Percentiles rank a stretch among this genome's conserved stretches.
phyloP scores from a whole-genome alignment of 148 eudicot genomes.

The Persicaria tinctoria region DNA sequence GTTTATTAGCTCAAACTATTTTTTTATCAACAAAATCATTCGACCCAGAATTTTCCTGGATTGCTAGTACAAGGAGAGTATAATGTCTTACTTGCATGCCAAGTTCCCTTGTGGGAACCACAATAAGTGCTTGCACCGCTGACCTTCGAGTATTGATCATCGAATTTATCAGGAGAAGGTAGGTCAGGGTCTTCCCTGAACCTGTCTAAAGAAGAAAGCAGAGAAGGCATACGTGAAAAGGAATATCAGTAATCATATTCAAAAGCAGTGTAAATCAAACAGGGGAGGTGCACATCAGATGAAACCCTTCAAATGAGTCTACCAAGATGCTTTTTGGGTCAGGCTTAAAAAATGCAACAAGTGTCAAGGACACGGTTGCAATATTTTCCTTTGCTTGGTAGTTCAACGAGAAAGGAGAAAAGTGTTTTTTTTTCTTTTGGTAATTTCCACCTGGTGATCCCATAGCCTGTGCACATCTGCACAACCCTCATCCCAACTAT shows the following conservation, averaged over 20 bases:
- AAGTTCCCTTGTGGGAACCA: slow-evolving; percentile 94
- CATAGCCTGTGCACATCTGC: background rate
- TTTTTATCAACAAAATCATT: background rate
- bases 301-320: background rate
- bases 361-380: background rate
- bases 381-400: background rate
- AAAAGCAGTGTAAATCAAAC: slow-evolving; percentile 45
- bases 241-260: slow-evolving; percentile 16
- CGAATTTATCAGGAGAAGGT: slow-evolving; percentile 68
- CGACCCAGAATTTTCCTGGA: background rate
- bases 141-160: slow-evolving; percentile 53
- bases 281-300: background rate
- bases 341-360: background rate
- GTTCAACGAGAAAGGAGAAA: background rate
- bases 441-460: background rate
- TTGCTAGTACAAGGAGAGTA: background rate
- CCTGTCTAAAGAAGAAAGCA: slow-evolving; percentile 65
- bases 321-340: background rate
- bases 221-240: background rate
- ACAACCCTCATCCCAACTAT: background rate
- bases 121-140: slow-evolving; percentile 83
- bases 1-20: background rate
- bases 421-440: background rate
- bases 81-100: slow-evolving; percentile 74
- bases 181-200: slow-evolving; percentile 95